phyloP scores from a whole-genome alignment of 2,329 filamentous ascomycete species.

The Emmonsiellopsis sp. region DNA sequence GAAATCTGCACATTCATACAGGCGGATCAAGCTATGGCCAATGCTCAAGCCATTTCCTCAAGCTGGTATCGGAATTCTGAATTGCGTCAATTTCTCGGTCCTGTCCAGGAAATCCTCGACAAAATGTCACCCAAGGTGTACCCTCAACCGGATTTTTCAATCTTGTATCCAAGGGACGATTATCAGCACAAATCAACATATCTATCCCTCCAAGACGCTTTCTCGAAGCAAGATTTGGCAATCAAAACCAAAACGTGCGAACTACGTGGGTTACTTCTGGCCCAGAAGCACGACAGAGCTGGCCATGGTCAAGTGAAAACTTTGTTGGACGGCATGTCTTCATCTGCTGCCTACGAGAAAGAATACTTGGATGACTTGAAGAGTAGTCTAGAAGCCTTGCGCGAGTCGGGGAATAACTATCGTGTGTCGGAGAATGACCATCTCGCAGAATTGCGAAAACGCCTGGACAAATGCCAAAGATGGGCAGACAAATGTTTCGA shows the following conservation, averaged over 20 bases:
- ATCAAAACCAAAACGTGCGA: too few species aligned
- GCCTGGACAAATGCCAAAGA: background rate
- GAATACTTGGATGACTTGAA: background rate
- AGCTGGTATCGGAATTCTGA: slow-evolving; percentile 13
- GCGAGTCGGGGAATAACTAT: background rate
- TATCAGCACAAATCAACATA: background rate
- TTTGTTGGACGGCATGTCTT: background rate
- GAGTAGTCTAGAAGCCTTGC: background rate
- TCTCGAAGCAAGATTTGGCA: background rate
- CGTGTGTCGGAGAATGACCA: too few species aligned
- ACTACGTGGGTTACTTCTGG: too few species aligned
- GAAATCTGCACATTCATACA: background rate
- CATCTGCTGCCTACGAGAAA: background rate
- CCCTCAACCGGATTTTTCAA: background rate
- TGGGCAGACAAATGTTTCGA: background rate
- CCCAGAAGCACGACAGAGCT: background rate
- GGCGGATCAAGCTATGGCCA: slow-evolving; percentile 1
- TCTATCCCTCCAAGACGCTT: background rate
- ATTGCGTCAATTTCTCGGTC: slow-evolving; percentile 10
- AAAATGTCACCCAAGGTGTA: background rate
- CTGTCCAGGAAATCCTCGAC: slow-evolving; percentile 8
- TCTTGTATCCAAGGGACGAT: background rate
- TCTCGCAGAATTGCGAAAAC: background rate
- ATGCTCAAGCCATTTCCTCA: slow-evolving; percentile 3
- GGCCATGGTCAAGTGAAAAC: background rate